Base-by-base conservation (phyloP, 2,329 filamentous ascomycete species). In the Diaporthe amygdali region DNA sequence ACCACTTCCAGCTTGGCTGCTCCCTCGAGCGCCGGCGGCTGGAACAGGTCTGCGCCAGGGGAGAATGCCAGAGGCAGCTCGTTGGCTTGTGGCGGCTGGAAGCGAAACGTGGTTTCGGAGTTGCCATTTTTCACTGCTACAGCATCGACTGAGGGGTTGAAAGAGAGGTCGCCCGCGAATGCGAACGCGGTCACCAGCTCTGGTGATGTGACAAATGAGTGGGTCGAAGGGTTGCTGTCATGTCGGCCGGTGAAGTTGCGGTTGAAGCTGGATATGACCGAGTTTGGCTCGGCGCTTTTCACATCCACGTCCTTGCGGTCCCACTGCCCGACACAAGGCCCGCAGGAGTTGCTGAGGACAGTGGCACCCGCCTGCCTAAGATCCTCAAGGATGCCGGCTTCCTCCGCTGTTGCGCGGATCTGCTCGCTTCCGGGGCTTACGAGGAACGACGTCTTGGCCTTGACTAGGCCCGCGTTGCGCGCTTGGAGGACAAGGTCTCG, bases 121-220 rank as follows among this genome's bases (percentile, higher is more conserved):
- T 39, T 8, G 3, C 12, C 54, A 9, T 4, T 51, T 17, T 37
- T 27, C 9, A 37, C 30, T n/a, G 63, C 32, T 56, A 75, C 72
- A 27, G 22, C 3, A 78, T 76, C 3, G n/a, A 61, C 55, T 2
- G 55, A 61, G 37, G 37, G 96, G 84, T 99, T 98, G 87, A 99
- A 99, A 56, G 93, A 96, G 22, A 96, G 98, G 66, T 89, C 91
- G 66, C 96, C 96, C 47, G 95, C 92, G 83, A 97, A 99, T 20
- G 94, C 90, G 91, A 99, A 96, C 63, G 96, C 96, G 5, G 96
- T 98, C 73, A 98, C 96, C 69, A 99, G 90, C 83, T 99, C 96
- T 8, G 96, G 96, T 0, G 95, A 98, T 10, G 96, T 96, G 66
- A 99, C 89, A 85, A 99, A 99, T 87, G 98, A 98, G 95, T 98